phyloP scores from a whole-genome alignment of 352 stramenopile species.

The Globisporangium orthogonon region DNA sequence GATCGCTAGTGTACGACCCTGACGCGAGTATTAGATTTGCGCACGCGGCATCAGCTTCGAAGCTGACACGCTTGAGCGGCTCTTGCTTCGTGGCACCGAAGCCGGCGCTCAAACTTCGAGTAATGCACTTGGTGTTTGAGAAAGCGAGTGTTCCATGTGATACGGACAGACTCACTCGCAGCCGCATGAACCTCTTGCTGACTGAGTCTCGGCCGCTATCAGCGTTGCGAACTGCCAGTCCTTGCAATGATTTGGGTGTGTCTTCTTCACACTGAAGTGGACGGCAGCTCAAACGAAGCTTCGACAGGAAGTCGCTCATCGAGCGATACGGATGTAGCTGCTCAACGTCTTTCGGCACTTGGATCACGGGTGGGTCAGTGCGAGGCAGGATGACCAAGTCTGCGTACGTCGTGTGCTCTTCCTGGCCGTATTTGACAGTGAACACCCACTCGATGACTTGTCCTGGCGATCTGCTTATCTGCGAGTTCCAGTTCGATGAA shows the following conservation, averaged over 20 bases:
- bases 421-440: slow-evolving; percentile 17
- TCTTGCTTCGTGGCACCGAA: not conserved
- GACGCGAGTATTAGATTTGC: slow-evolving; percentile 29
- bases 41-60: slow-evolving; percentile 27
- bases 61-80: slow-evolving; percentile 6
- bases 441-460: slow-evolving; percentile 48
- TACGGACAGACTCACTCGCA: slow-evolving; percentile 26
- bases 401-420: slow-evolving; percentile 21
- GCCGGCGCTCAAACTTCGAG: slow-evolving; percentile 1
- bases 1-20: slow-evolving; percentile 32
- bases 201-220: slow-evolving; percentile 13
- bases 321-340: slow-evolving; percentile 19
- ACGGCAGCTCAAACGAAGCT: slow-evolving; percentile 30
- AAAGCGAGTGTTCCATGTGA: slow-evolving; percentile 23
- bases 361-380: slow-evolving; percentile 38
- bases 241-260: slow-evolving; percentile 17
- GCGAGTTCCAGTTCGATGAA: slow-evolving; percentile 47
- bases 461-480: slow-evolving; percentile 5
- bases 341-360: slow-evolving; percentile 19
- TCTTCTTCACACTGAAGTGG: slow-evolving; percentile 43
- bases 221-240: slow-evolving; percentile 29
- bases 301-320: slow-evolving; percentile 36
- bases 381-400: slow-evolving; percentile 25
- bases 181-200: slow-evolving; percentile 7
- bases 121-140: slow-evolving; percentile 20